Percentiles rank a stretch among this genome's conserved stretches.
phyloP scores from a whole-genome alignment of 805 yeast genomes.

The Cyberlindnera suaveolens region DNA sequence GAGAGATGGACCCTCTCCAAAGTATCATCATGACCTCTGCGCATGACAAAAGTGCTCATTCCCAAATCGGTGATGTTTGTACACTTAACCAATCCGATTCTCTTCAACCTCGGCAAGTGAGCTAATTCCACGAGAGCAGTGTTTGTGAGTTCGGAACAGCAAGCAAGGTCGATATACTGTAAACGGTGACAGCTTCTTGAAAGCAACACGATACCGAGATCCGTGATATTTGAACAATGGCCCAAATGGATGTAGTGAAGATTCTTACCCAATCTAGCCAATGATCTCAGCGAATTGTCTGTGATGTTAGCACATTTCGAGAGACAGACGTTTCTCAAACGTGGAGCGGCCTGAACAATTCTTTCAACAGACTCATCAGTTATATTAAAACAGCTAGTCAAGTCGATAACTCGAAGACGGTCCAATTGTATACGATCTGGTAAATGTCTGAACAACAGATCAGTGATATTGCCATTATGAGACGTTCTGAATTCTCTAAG shows the following conservation, averaged over 20 bases:
- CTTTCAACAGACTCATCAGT: conserved; percentile 74
- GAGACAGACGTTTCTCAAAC: conserved; percentile 77
- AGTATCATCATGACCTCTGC: conserved; percentile 69
- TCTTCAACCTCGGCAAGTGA: conserved; percentile 67
- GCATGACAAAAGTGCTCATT: conserved; percentile 56
- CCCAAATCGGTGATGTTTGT: conserved; percentile 83
- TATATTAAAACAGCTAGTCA: conserved; percentile 75
- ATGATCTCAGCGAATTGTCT: conserved; percentile 66
- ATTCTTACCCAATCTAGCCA: conserved; percentile 69
- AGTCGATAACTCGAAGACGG: conserved; percentile 72
- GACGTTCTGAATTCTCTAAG: conserved; percentile 82
- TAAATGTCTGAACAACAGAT: conserved; percentile 50
- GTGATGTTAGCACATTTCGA: conserved; percentile 87
- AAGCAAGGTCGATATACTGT: conserved; percentile 91
- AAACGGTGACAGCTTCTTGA: conserved; percentile 77
- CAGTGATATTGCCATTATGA: conserved; percentile 63
- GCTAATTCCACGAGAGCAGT: conserved; percentile 72
- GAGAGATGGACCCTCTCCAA: conserved; percentile 90
- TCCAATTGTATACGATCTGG: conserved; percentile 48
- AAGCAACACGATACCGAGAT: conserved; percentile 71
- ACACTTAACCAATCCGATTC: conserved; percentile 94
- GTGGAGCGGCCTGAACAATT: conserved; percentile 73
- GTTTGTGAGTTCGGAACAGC: conserved; percentile 86
- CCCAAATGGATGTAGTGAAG: conserved; percentile 90
- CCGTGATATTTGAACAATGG: conserved; percentile 88